A percentile compares a stretch with the other conserved stretches of the same genome.
These are phyloP conservation scores for Myxozyma neglecta DNA, from an alignment of 805 yeast genomes.

Conservation along the genomic window DNA sequence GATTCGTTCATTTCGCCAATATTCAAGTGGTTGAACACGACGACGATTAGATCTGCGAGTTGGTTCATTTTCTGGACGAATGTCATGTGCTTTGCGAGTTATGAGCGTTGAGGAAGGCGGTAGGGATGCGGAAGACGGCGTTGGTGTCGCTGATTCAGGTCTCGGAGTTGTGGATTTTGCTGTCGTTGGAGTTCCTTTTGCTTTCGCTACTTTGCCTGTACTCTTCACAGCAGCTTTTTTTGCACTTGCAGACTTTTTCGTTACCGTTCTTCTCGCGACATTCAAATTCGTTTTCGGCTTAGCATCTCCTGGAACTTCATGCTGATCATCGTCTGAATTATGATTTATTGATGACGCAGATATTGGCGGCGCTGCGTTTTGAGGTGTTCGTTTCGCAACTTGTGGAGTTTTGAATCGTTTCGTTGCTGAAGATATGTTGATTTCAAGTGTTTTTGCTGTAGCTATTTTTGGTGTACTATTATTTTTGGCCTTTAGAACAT, in stretches of 20 bases:
- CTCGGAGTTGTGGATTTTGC: not conserved
- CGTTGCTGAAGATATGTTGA: not conserved
- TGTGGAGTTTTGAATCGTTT: not conserved
- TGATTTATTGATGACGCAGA: not conserved
- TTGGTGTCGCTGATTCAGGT: not conserved
- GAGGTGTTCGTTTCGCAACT: not conserved
- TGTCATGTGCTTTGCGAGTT: not conserved
- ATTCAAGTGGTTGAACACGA: conserved; percentile 60
- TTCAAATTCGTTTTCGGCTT: no score
- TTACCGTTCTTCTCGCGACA: no score
- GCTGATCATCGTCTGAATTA: no score
- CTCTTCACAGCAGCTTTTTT: no score
- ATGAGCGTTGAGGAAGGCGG: not conserved
- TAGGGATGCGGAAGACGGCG: not conserved
- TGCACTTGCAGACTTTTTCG: no score
- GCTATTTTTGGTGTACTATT: no score
- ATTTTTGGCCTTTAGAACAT: no score
- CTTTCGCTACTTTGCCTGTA: no score
- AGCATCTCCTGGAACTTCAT: no score
- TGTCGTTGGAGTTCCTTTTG: not conserved
- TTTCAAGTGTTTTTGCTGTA: no score
- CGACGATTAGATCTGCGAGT: conserved; percentile 16
- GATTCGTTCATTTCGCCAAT: conserved; percentile 79
- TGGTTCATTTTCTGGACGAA: not conserved
- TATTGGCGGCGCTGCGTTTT: not conserved